phyloP scores from a whole-genome alignment of 2,329 filamentous ascomycete species.

The Colletotrichum sp. region DNA sequence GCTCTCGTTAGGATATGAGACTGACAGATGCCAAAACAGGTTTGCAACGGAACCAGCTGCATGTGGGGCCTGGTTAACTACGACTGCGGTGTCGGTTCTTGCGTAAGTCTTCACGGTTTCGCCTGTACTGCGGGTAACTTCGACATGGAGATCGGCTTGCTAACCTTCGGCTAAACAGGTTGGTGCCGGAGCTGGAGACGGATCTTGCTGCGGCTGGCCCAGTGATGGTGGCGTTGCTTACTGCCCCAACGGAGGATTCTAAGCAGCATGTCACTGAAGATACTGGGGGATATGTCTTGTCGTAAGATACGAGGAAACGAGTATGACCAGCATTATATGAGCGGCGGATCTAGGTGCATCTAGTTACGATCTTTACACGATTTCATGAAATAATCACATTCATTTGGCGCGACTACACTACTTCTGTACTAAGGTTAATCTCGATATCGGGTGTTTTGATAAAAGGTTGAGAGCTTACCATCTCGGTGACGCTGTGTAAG shows the following conservation, averaged over 20 bases:
- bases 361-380: not conserved
- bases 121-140: not conserved
- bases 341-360: not conserved
- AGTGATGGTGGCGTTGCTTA: not conserved
- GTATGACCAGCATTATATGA: not conserved
- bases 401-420: not conserved
- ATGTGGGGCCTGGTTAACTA: not conserved
- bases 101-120: not conserved
- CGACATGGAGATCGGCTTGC: accelerated
- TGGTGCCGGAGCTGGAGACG: not conserved
- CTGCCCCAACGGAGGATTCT: not conserved
- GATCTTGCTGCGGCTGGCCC: not conserved
- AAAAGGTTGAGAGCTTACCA: not conserved
- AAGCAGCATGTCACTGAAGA: not conserved
- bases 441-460: not conserved
- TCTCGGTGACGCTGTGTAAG: not conserved
- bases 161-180: not conserved
- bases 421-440: not conserved
- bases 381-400: not conserved
- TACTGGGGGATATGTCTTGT: not conserved
- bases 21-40: not conserved
- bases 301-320: not conserved
- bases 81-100: not conserved
- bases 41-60: not conserved
- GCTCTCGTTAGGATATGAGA: not conserved